These are phyloP conservation scores for Crepidotus variabilis DNA, from an alignment of 768 basidiomycete species.

Conservation along the genomic window DNA sequence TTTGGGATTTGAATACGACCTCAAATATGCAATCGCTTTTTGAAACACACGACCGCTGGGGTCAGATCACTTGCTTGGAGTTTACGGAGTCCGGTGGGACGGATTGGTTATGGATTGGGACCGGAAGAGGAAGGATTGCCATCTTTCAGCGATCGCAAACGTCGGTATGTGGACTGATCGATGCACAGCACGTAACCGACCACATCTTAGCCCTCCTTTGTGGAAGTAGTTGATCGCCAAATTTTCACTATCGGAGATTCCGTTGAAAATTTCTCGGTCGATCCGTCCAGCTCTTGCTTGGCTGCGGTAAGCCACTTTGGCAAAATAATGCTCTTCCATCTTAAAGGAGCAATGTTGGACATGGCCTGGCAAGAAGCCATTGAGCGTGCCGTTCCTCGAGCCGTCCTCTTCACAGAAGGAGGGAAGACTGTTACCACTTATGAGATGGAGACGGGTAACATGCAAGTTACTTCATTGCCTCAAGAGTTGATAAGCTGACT, in stretches of 20 bases:
- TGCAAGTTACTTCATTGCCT: too few relatives aligned
- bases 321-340: background rate
- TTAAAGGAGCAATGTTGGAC: background rate
- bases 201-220: background rate
- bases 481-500: too few relatives aligned
- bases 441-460: too few relatives aligned
- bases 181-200: background rate
- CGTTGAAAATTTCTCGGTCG: background rate
- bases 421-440: too few relatives aligned
- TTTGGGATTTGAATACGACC: background rate
- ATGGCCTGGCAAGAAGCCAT: background rate
- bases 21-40: background rate
- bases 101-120: background rate
- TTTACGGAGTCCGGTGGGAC: background rate
- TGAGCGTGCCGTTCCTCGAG: background rate
- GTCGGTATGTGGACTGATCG: background rate
- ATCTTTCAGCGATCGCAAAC: background rate
- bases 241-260: background rate
- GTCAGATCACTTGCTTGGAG: conserved; percentile 5
- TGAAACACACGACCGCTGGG: background rate
- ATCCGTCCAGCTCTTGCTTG: background rate
- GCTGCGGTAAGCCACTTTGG: background rate
- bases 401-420: background rate
- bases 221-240: background rate
- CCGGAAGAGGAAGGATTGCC: background rate